Evolutionary conservation across 139 green algal genomes (phyloP).

Genomic region (Mychonastes homosphaera): DNA sequence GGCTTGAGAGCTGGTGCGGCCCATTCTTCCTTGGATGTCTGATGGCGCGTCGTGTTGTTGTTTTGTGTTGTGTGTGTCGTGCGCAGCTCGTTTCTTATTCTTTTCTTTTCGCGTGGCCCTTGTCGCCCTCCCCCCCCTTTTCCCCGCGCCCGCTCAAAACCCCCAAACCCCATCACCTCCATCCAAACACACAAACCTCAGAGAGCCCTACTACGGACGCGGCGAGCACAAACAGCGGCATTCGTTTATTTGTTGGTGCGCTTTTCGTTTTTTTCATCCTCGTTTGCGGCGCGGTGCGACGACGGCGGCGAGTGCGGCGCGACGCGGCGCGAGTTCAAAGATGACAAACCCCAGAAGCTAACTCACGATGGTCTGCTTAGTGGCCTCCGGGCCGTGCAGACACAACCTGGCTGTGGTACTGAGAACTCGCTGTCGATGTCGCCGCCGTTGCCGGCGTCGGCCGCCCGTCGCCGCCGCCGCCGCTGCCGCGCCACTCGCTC

Average conservation of each 20-base stretch:
- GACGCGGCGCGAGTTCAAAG: neutral
- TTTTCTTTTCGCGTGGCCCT: neutral
- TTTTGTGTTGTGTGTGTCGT: neutral
- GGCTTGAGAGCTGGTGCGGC: neutral
- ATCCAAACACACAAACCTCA: too few species aligned
- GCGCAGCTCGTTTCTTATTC: neutral
- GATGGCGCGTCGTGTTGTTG: neutral
- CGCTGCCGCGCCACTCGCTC: too few species aligned
- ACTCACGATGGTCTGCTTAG: conserved; percentile 27
- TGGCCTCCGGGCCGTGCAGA: conserved; percentile 2
- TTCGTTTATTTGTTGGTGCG: neutral
- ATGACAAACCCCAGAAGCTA: conserved; percentile 19
- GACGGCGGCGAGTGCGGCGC: neutral
- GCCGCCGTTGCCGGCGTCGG: too few species aligned
- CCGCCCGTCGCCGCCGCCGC: too few species aligned
- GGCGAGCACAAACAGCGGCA: too few species aligned
- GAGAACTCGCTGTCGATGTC: too few species aligned
- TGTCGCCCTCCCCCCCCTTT: neutral
- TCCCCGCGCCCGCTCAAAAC: neutral
- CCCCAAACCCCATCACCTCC: too few species aligned
- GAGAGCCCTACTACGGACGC: too few species aligned
- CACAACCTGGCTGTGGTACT: too few species aligned
- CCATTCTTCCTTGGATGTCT: neutral
- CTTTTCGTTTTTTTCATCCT: neutral
- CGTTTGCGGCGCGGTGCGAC: neutral